Percentiles rank a stretch among this genome's conserved stretches.
Conservation (phyloP, 148 eudicot species). For the Euryodendron excelsum region DNA sequence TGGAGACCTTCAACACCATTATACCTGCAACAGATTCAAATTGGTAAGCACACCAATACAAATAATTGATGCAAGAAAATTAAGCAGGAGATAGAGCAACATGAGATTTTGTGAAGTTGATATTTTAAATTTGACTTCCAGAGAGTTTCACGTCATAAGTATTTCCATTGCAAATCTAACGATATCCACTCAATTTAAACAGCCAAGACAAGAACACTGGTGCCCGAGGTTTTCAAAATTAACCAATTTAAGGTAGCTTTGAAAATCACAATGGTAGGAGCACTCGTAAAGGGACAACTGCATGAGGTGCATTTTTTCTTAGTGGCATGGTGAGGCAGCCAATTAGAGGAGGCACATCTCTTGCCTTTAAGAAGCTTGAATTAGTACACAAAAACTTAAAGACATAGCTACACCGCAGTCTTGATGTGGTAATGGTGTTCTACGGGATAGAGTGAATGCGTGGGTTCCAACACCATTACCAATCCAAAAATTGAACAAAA, state of each 20-base stretch:
- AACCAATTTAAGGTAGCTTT: background rate
- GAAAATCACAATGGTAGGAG: background rate
- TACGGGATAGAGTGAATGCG: background rate
- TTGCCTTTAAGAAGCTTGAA: background rate
- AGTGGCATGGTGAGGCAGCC: background rate
- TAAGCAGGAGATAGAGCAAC: background rate
- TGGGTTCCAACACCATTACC: background rate
- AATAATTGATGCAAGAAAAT: background rate
- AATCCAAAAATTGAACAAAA: background rate
- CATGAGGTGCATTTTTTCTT: background rate
- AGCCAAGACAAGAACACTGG: background rate
- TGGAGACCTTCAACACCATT: constrained; percentile 96
- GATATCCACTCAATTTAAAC: background rate
- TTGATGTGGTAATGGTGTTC: background rate
- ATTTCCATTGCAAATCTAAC: background rate
- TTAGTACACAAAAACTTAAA: background rate
- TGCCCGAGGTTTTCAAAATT: background rate
- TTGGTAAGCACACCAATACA: constrained; percentile 5
- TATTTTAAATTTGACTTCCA: background rate
- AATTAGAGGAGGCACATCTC: background rate
- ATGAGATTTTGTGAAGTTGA: background rate
- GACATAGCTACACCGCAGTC: background rate
- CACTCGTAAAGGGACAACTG: background rate
- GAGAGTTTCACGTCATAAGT: background rate
- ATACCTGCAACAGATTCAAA: constrained; percentile 45